Evolutionary conservation across 371 early-diverging fungal genomes (phyloP), one percentile per base, ranked within the genome.

Genomic region (Cokeromyces recurvatus): DNA sequence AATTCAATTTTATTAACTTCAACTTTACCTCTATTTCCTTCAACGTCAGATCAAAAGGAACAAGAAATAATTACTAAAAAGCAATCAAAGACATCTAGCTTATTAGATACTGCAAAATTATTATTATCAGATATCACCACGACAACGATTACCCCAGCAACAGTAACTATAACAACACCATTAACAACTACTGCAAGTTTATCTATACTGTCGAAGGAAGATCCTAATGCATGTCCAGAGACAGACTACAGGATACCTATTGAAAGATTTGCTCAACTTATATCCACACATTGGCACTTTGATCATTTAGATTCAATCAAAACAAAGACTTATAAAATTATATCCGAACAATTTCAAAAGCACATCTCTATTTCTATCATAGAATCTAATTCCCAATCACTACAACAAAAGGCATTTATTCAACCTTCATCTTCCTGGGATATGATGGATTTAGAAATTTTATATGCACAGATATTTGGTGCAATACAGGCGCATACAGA

Each of bases 401-500:
- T 7, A 27, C 35, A 34, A 34, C 35, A 34, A 15, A 5, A 29
- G 5, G 29, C 5, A 5, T 29, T 8, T 29, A 5, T 8, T 29
- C 11, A 5, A 8, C 29, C 29, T 8, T 17, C 36, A 11, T 16
- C 32, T 1, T 36, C 43, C 32, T 48, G 44, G 49, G 43, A 60
- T 20, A 40, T 46, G 15, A 64, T 71, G 67, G 71, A 71, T 31
- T 32, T 64, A 15, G 67, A 67, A 16, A 57, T 71, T n/a, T 40
- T 71, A 24, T 62, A 64, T 34, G 67, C 71, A 1, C 71, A 71
- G 38, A 66, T 71, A 20, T 58, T 57, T 45, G 67, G 65, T 11
- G 71, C 71, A 8, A 55, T 71, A 31, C 71, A 71, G 17, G 62
- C 71, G 23, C 67, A 67, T 37, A 71, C 66, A 2, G 59, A 64